Evolutionary conservation across 1,284 basidiomycete genomes (phyloP).

Genomic region (Mycosarcoma maydis): DNA sequence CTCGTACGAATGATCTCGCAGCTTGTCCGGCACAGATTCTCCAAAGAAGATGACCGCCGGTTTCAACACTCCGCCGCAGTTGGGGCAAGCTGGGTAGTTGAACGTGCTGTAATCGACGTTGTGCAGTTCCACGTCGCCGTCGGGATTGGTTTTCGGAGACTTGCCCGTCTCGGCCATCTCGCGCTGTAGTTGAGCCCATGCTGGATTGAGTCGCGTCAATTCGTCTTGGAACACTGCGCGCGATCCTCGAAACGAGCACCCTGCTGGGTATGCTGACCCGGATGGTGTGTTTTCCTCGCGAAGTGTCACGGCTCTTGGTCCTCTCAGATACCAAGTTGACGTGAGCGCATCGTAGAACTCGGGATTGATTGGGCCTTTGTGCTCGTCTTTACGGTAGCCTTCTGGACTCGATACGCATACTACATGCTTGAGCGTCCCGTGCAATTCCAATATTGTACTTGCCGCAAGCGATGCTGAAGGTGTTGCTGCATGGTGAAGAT

Average conservation of each 20-base stretch:
- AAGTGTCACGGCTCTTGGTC: constrained; percentile 32
- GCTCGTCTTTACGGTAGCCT: background rate
- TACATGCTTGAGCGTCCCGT: constrained; percentile 52
- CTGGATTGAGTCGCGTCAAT: constrained; percentile 58
- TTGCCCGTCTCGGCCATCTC: constrained; percentile 50
- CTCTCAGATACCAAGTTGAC: constrained; percentile 30
- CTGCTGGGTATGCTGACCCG: constrained; percentile 44
- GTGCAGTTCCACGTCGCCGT: constrained; percentile 64
- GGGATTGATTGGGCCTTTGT: constrained; percentile 6
- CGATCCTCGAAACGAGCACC: constrained; percentile 56
- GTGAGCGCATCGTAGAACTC: constrained; percentile 29
- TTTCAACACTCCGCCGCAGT: constrained; percentile 65
- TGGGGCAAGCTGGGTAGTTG: constrained; percentile 60
- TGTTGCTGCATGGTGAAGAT: constrained; percentile 62
- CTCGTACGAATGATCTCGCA: constrained; percentile 46
- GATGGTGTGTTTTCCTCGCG: constrained; percentile 41
- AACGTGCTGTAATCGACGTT: constrained; percentile 64
- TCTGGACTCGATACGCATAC: constrained; percentile 27
- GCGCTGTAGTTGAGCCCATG: constrained; percentile 57
- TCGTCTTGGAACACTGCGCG: constrained; percentile 61
- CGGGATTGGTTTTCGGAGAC: constrained; percentile 64
- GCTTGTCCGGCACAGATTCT: constrained; percentile 57
- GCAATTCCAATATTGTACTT: constrained; percentile 62
- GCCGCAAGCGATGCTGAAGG: constrained; percentile 46
- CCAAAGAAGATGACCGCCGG: constrained; percentile 66